Conservation (phyloP, 163 green algal genomes). For the Scenedesmus sp. region DNA sequence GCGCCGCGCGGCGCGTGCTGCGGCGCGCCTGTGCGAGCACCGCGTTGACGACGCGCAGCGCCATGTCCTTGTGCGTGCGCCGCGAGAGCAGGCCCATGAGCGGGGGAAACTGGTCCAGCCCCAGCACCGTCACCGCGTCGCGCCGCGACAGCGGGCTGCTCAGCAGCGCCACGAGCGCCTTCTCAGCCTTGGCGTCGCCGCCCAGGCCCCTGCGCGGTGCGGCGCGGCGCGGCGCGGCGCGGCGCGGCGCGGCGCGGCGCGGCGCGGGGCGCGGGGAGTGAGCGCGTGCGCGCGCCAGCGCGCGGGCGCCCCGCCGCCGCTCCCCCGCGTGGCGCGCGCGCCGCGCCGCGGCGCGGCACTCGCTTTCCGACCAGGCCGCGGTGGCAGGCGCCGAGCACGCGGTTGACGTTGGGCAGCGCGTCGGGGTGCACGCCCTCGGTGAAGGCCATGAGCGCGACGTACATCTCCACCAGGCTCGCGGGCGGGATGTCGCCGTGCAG, state of each 20-base stretch:
- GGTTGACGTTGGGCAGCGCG: conserved; percentile 74
- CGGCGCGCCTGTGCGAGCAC: conserved; percentile 50
- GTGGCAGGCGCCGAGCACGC: conserved; percentile 60
- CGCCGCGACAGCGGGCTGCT: conserved; percentile 65
- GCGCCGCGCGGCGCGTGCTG: no score
- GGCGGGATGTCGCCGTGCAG: conserved; percentile 69
- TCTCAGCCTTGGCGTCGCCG: conserved; percentile 72
- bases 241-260: no score
- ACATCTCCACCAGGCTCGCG: conserved; percentile 82
- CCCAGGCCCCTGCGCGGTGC: conserved; percentile 46
- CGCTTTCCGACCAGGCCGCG: conserved; percentile 26
- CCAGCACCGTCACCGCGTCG: conserved; percentile 71
- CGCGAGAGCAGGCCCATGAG: conserved; percentile 80
- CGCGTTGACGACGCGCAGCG: conserved; percentile 54
- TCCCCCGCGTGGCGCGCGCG: neutral
- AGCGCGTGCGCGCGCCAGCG: no score
- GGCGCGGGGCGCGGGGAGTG: no score
- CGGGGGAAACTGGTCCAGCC: conserved; percentile 78
- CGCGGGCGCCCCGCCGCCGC: no score
- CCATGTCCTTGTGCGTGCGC: conserved; percentile 83
- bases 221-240: no score
- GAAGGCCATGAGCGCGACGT: conserved; percentile 82
- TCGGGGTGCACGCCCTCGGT: conserved; percentile 69
- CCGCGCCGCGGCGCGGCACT: neutral
- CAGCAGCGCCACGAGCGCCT: conserved; percentile 86